Evolutionary conservation across 2,329 filamentous ascomycete species (phyloP).

Genomic region (Epichloe amarillans): DNA sequence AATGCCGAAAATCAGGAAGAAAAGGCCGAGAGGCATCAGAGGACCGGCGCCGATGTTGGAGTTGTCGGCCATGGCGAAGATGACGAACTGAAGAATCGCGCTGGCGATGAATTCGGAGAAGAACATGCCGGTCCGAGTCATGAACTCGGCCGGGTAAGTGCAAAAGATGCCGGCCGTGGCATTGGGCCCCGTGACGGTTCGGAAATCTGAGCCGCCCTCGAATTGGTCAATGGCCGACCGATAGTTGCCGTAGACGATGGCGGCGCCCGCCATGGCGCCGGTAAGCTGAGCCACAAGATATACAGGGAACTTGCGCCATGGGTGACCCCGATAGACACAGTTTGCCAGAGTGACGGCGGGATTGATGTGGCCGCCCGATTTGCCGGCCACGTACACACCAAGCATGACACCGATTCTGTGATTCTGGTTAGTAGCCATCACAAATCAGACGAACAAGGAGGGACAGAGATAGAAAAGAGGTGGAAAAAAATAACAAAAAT

Average conservation of each 20-base stretch:
- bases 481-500: background rate
- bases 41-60: conserved; percentile 43
- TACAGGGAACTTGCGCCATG: conserved; percentile 57
- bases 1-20: conserved; percentile 63
- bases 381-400: conserved; percentile 51
- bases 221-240: conserved; percentile 49
- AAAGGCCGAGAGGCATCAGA: conserved; percentile 44
- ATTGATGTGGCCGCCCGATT: conserved; percentile 55
- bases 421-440: background rate
- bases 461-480: background rate
- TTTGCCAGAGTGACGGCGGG: conserved; percentile 59
- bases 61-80: conserved; percentile 53
- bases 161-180: conserved; percentile 63
- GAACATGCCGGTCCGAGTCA: conserved; percentile 54
- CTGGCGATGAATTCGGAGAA: conserved; percentile 60
- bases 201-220: conserved; percentile 45
- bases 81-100: conserved; percentile 55
- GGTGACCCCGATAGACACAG: conserved; percentile 54
- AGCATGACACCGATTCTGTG: conserved; percentile 53
- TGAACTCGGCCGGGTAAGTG: conserved; percentile 55
- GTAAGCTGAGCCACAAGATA: conserved; percentile 54
- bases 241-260: conserved; percentile 50
- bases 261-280: conserved; percentile 50
- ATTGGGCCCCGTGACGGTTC: conserved; percentile 46
- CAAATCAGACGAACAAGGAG: too few species aligned